Evolutionary conservation across 148 eudicot genomes (phyloP), one percentile per base, ranked within the genome.

Genomic region (Nepenthes gracilis): DNA sequence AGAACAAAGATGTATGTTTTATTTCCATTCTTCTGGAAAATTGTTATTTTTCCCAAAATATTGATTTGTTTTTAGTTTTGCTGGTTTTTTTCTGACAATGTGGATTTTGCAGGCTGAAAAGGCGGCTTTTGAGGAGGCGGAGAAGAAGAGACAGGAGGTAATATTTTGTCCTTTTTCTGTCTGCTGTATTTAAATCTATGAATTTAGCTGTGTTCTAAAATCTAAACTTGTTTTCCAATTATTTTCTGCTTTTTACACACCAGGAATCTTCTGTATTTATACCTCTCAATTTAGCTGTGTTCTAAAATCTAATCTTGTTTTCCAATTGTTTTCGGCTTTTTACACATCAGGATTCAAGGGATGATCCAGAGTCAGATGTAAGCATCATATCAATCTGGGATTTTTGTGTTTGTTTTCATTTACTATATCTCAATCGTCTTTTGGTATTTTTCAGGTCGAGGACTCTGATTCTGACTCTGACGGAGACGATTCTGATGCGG

Each of bases 61-160:
- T 59, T 47, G n/a, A 0, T 32, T 33, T 33, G 2, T 2, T 51
- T 7, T 9, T 35, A 6, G 34, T 35, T n/a, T 10, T 15, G 34
- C 37, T 34, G 36, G 53, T 56, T 45, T 56, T 52, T 73, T 58
- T 70, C 47, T 8, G 56, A 23, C 35, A 40, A 55, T 11, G 13
- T 38, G 34, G 35, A 52, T 59, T 61, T 59, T 32, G 35, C 72
- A 63, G 97, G 95, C 85, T 61, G 98, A 92, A 78, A 92, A 88
- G 78, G 82, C 84, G 56, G 91, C 95, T 65, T 88, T 92, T 74
- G 98, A 92, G 45, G 98, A 92, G 77, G 85, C 75, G 8, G 98
- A 92, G 74, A 92, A 92, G 83, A 82, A 79, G 67, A 80, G 80
- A 60, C 91, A 72, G 33, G 97, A 86, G 88, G 90, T 82, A 86